These are phyloP conservation scores for Davidsoniella virescens DNA, from an alignment of 2,329 filamentous ascomycete genomes.

Conservation along the genomic window DNA sequence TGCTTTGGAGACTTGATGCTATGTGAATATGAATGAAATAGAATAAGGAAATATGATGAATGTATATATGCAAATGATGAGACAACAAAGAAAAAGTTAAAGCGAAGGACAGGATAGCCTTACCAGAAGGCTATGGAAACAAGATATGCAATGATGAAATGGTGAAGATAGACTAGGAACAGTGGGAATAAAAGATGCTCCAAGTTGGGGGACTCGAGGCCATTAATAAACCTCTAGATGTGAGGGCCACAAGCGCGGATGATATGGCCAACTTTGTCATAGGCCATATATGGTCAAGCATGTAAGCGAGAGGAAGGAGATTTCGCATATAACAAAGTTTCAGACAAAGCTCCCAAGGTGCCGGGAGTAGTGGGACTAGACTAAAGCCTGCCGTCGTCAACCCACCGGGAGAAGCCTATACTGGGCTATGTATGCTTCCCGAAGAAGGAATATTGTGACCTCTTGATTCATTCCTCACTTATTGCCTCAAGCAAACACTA, in stretches of 20 bases:
- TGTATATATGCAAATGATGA: not conserved
- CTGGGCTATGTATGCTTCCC: no score
- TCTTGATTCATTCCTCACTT: no score
- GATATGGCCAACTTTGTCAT: not conserved
- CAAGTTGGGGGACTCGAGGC: no score
- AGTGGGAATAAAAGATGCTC: no score
- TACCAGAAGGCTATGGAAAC: slow-evolving; percentile 13
- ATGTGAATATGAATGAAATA: slow-evolving; percentile 1
- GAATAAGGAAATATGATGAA: slow-evolving; percentile 4
- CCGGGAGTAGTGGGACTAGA: not conserved
- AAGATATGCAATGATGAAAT: not conserved
- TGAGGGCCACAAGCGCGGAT: no score
- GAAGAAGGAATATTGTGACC: no score
- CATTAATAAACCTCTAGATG: not conserved
- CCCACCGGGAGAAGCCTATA: no score
- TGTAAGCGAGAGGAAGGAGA: not conserved
- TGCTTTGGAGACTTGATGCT: no score
- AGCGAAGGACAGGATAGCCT: slow-evolving; percentile 4
- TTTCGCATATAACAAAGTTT: slow-evolving; percentile 2
- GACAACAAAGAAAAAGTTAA: not conserved
- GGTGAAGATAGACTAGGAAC: not conserved
- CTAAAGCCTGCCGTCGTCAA: no score
- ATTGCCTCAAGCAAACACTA: no score
- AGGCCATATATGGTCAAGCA: not conserved
- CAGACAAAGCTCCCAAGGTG: not conserved